Evolutionary conservation across 306 rosid genomes (phyloP), one percentile per base, ranked within the genome.

Genomic region (Castanopsis chinensis): DNA sequence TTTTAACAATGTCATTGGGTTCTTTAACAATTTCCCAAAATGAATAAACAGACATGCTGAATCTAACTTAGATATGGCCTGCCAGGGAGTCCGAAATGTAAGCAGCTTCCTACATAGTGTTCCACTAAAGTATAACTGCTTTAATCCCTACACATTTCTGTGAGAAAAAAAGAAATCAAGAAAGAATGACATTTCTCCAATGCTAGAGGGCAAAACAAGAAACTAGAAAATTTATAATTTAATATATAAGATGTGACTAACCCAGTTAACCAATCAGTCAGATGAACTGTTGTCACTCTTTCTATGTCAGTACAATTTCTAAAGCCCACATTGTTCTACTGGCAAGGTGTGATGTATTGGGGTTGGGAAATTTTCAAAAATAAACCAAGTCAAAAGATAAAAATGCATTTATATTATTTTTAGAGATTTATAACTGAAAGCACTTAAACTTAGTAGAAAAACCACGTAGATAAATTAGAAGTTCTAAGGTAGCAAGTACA

Each of bases 101-200:
- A 75, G 61, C 32, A 67, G 60, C 33, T 45, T 60, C 63, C 56
- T 72, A 27, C 27, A 19, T 56, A 51, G 71, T 52, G 75, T 75
- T 25, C 56, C 52, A 18, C 45, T 35, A 17, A 12, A 9, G 12
- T 56, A 64, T 12, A 15, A 33, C 33, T 70, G 23, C 27, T 55
- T 69, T 76, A 59, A 21, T 72, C 30, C 73, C 71, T 54, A 71
- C 58, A 61, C 67, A 68, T 68, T 43, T 45, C 55, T 45, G 12
- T 14, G 74, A 43, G 74, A 18, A 70, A 11, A 70, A 43, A 19
- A 41, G 45, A 70, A 15, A 7, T 33, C 52, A 69, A 11, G 52
- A 8, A 69, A 6, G 6, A 21, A 17, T n/a, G 5, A 23, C 19
- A 52, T 76, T 74, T 72, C 74, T 68, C 71, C 69, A 55, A 71